These are phyloP conservation scores for Cicer cuneatum DNA, from an alignment of 306 rosid genomes.

Conservation along the genomic window DNA sequence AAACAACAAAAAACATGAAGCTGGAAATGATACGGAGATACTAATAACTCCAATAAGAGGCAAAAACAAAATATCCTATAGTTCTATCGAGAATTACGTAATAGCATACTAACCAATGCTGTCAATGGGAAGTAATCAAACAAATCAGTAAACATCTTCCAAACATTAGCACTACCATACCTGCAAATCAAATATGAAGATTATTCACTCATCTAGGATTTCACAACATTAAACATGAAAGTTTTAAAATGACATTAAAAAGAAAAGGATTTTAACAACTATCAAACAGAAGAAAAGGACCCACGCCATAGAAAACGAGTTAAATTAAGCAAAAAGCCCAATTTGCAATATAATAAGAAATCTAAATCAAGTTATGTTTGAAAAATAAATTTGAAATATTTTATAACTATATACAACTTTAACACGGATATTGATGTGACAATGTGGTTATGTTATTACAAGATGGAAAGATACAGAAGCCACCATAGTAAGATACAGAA, in stretches of 20 bases:
- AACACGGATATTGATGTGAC: background rate
- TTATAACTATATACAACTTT: background rate
- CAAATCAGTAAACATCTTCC: conserved; percentile 94
- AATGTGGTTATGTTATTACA: background rate
- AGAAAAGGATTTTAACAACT: background rate
- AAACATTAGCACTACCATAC: conserved; percentile 97
- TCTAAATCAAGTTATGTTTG: background rate
- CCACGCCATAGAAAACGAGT: background rate
- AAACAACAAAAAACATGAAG: conserved; percentile 10
- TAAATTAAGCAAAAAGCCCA: background rate
- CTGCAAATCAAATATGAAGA: conserved; percentile 55
- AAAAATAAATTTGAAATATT: background rate
- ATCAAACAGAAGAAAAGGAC: background rate
- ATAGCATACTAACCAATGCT: conserved; percentile 78
- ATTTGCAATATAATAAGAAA: background rate
- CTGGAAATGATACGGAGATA: conserved; percentile 10
- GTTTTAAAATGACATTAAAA: background rate
- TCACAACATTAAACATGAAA: conserved; percentile 24
- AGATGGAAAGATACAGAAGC: background rate
- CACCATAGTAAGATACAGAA: background rate
- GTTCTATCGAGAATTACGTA: conserved; percentile 18
- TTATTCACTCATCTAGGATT: conserved; percentile 26
- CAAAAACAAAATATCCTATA: background rate
- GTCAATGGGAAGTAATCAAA: conserved; percentile 97
- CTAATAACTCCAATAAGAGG: conserved; percentile 21